Base-by-base conservation (phyloP, 306 rosid genomes). In the Cucurbita ficifolia region DNA sequence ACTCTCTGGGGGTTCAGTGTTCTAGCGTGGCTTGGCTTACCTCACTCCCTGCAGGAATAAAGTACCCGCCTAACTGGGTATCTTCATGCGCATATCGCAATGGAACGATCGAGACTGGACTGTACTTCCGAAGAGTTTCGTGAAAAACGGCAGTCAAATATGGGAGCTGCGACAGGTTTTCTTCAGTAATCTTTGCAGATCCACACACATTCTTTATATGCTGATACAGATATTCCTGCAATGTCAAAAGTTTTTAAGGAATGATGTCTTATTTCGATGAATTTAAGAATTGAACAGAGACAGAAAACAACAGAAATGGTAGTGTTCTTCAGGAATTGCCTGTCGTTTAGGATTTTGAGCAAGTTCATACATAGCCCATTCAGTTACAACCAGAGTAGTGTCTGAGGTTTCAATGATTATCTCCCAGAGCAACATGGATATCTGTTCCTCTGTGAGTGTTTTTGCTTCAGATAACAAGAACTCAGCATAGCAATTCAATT, bases 361-460 rank as follows among this genome's bases (percentile, higher is more conserved):
- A 54, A 94, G 88, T 81, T 94, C 97, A 82, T 82, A 94, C 76
- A 94, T 77, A 29, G 98, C 96, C 97, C 98, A 94, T 81, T 94
- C 98, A 42, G 96, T 50, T 14, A 90, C 84, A 18, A 88, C 93
- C 57, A 88, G 69, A 39, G 94, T 89, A 43, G 98, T 94, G 76
- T 94, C 98, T 1, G 97, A 80, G 54, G 91, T 76, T 82, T 94
- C 98, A 35, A 94, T 78, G 70, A 94, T 86, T 8, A 85, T 76
- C 85, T 94, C 98, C 98, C 97, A 94, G 0, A 90, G 58, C 80
- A 94, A 72, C 89, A 86, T 94, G 18, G 50, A 1, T 51, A 90
- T 72, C 77, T 94, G 90, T 16, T 87, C 86, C 75, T 85, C 85
- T 0, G 77, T 83, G 1, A 90, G 81, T 55, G 84, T 81, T 80